These are phyloP conservation scores for Magnolia sinica DNA, from an alignment of 164 flowering plant genomes.

Conservation along the genomic window DNA sequence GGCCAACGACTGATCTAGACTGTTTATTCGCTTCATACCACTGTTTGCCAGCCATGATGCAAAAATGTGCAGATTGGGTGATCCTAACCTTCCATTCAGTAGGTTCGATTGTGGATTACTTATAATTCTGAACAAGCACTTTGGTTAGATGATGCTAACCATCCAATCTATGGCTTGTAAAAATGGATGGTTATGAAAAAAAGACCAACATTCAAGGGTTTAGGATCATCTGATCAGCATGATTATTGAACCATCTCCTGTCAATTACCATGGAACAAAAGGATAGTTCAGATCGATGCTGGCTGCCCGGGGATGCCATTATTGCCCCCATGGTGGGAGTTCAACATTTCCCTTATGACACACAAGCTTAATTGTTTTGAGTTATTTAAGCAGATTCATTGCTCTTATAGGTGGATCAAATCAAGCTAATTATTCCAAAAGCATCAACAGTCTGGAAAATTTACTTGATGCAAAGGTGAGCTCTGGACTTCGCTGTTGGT, in stretches of 20 bases:
- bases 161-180: too few species aligned
- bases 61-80: too few species aligned
- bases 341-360: not conserved
- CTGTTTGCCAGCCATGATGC: not conserved
- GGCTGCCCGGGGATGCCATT: too few species aligned
- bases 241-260: not conserved
- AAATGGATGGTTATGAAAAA: too few species aligned
- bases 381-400: not conserved
- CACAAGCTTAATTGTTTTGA: not conserved
- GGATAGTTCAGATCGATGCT: not conserved
- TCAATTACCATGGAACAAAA: not conserved
- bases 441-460: constrained; percentile 77
- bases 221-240: not conserved
- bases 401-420: constrained; percentile 57
- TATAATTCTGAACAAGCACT: too few species aligned
- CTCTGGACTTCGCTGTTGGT: not conserved
- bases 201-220: not conserved
- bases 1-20: not conserved
- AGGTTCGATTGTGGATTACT: too few species aligned
- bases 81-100: too few species aligned
- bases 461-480: constrained; percentile 88
- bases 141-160: too few species aligned
- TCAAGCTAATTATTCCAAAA: constrained; percentile 40
- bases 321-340: too few species aligned
- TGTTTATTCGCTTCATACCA: not conserved